Conservation (phyloP, 2,329 filamentous ascomycete genomes). For the Diaporthe helianthi region DNA sequence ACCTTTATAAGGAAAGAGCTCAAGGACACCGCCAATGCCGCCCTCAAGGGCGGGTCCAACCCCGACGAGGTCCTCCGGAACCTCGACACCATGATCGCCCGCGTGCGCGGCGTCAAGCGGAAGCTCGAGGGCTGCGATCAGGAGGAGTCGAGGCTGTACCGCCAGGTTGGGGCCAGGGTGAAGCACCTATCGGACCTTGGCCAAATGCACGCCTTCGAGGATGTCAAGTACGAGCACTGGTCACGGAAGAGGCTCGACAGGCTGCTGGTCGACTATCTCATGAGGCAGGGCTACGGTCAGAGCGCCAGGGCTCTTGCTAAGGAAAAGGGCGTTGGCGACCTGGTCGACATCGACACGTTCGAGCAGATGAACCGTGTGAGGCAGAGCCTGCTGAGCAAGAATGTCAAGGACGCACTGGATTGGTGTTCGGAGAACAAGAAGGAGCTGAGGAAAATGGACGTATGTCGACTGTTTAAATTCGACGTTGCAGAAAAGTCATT, state of each 20-base stretch:
- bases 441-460: constrained; percentile 85
- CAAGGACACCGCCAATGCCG: constrained; percentile 70
- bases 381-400: constrained; percentile 72
- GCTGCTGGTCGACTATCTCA: constrained; percentile 88
- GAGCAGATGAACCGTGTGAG: constrained; percentile 81
- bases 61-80: constrained; percentile 78
- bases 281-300: constrained; percentile 81
- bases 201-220: constrained; percentile 78
- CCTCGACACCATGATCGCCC: constrained; percentile 83
- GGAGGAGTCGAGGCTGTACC: constrained; percentile 80
- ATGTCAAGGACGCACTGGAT: constrained; percentile 78
- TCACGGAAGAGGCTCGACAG: constrained; percentile 81
- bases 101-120: constrained; percentile 86
- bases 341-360: constrained; percentile 92
- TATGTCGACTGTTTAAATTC: constrained; percentile 48
- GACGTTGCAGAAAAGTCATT: no score
- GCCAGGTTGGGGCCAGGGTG: constrained; percentile 77
- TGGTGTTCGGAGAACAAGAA: constrained; percentile 97
- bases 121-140: constrained; percentile 81
- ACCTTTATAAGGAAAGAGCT: constrained; percentile 66
- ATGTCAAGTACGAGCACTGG: constrained; percentile 95
- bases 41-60: constrained; percentile 66
- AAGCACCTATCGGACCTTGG: constrained; percentile 83
- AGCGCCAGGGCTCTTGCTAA: constrained; percentile 78
- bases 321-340: constrained; percentile 76